Conservation (phyloP, 2,329 filamentous ascomycete genomes). For the Thelonectria olida region DNA sequence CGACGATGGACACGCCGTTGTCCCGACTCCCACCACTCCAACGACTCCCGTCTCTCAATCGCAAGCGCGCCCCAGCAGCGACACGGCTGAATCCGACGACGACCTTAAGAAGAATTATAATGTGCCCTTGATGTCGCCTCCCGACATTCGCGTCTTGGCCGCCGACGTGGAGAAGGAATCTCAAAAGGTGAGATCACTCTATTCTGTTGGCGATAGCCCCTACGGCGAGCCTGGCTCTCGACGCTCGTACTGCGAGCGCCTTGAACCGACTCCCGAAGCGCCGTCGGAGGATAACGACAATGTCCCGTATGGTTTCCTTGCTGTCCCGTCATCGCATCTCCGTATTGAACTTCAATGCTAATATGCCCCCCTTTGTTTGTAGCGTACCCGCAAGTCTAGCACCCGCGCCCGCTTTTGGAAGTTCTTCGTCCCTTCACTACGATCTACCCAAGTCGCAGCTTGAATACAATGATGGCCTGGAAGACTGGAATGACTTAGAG, state of each 20-base stretch:
- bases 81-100: slow-evolving; percentile 35
- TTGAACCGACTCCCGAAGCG: slow-evolving; percentile 60
- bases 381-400: slow-evolving; percentile 44
- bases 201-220: slow-evolving; percentile 64
- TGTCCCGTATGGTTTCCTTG: slow-evolving; percentile 66
- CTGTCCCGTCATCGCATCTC: slow-evolving; percentile 34
- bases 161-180: slow-evolving; percentile 69
- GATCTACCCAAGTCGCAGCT: slow-evolving; percentile 50
- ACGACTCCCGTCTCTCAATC: slow-evolving; percentile 35
- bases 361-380: slow-evolving; percentile 31
- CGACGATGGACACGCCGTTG: slow-evolving; percentile 32
- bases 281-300: slow-evolving; percentile 62
- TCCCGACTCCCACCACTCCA: slow-evolving; percentile 33
- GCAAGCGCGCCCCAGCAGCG: slow-evolving; percentile 36
- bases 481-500: slow-evolving; percentile 74
- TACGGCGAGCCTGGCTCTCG: slow-evolving; percentile 62
- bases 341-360: slow-evolving; percentile 41
- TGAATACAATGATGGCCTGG: slow-evolving; percentile 66
- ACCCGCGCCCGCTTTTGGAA: slow-evolving; percentile 51
- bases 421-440: slow-evolving; percentile 55
- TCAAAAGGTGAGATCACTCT: slow-evolving; percentile 74
- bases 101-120: slow-evolving; percentile 18
- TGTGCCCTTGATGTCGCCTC: slow-evolving; percentile 42
- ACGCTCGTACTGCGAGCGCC: slow-evolving; percentile 57
- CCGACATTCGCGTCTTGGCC: slow-evolving; percentile 63